Evolutionary conservation across 1,284 basidiomycete species (phyloP).

Genomic region (Trichosporon sp.): DNA sequence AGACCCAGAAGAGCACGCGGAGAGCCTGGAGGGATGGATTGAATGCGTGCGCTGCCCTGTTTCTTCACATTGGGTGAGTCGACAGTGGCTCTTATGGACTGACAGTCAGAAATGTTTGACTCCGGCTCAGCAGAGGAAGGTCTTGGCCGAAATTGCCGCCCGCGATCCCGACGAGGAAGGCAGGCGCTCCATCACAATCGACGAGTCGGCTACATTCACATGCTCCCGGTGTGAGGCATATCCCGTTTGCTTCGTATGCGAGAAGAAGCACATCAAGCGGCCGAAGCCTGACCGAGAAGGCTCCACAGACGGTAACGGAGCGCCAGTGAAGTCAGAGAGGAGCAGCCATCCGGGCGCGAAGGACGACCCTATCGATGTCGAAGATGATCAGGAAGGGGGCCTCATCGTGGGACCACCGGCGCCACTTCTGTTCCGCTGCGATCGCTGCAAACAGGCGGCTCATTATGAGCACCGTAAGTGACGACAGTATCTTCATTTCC

Average conservation of each 20-base stretch:
- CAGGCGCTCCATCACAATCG: conserved; percentile 48
- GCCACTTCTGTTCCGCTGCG: conserved; percentile 66
- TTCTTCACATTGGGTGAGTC: neutral
- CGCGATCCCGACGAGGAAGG: conserved; percentile 45
- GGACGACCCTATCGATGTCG: conserved; percentile 10
- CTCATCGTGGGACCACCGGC: conserved; percentile 3
- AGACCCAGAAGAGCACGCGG: conserved; percentile 56
- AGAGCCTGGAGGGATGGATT: conserved; percentile 72
- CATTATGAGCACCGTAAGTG: conserved; percentile 64
- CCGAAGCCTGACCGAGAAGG: neutral
- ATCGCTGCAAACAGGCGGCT: conserved; percentile 68
- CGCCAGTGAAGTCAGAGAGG: neutral
- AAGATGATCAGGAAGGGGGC: conserved; percentile 16
- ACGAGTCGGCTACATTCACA: conserved; percentile 68
- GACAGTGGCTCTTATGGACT: neutral
- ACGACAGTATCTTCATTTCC: accelerated
- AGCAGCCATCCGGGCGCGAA: neutral
- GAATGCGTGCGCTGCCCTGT: conserved; percentile 36
- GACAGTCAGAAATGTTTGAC: conserved; percentile 58
- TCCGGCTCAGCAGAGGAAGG: conserved; percentile 37
- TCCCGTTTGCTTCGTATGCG: conserved; percentile 70
- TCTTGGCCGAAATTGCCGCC: conserved; percentile 58
- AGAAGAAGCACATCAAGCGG: conserved; percentile 26
- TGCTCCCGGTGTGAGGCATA: conserved; percentile 70
- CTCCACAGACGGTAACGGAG: neutral